Percentiles rank a stretch among this genome's conserved stretches.
Evolutionary conservation across 2,329 filamentous ascomycete genomes (phyloP).

Genomic region (Nakataea oryzae): DNA sequence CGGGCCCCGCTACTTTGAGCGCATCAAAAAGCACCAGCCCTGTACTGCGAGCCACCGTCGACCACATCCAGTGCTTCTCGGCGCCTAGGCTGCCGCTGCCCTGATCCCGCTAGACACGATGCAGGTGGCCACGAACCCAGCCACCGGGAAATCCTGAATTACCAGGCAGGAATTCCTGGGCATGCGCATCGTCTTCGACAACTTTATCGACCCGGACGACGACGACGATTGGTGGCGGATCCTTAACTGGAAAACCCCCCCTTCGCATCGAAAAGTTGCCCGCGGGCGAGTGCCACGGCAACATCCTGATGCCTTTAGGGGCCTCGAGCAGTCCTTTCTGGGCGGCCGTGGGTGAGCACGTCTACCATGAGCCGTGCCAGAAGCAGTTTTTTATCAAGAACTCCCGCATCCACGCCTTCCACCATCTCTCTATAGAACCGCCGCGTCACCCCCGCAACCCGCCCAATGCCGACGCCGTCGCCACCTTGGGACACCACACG

Average conservation of each 20-base stretch:
- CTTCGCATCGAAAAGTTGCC: background rate
- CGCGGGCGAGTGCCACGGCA: background rate
- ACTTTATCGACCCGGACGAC: background rate
- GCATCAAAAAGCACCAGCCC: background rate
- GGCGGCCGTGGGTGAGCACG: slow-evolving; percentile 6
- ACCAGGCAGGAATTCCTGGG: slow-evolving; percentile 6
- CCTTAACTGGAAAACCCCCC: background rate
- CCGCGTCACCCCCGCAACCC: background rate
- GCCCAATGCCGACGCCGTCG: slow-evolving; percentile 3
- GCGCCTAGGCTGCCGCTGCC: background rate
- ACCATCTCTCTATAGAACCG: background rate
- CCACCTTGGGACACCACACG: slow-evolving; percentile 13
- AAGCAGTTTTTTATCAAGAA: slow-evolving; percentile 3
- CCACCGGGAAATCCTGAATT: slow-evolving; percentile 10
- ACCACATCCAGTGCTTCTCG: background rate
- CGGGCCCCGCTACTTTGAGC: background rate
- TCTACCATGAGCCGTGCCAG: slow-evolving; percentile 6
- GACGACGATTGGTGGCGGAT: background rate
- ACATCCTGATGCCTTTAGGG: slow-evolving; percentile 14
- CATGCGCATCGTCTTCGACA: slow-evolving; percentile 12
- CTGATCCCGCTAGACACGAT: slow-evolving; percentile 13
- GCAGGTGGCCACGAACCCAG: slow-evolving; percentile 10
- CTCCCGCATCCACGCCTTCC: slow-evolving; percentile 2
- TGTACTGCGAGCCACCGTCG: background rate
- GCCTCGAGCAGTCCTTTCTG: slow-evolving; percentile 17